Percentiles rank a stretch among this genome's conserved stretches.
These are phyloP conservation scores for Aquilaria agallochum DNA, from an alignment of 441 rosid genomes.

Conservation along the genomic window DNA sequence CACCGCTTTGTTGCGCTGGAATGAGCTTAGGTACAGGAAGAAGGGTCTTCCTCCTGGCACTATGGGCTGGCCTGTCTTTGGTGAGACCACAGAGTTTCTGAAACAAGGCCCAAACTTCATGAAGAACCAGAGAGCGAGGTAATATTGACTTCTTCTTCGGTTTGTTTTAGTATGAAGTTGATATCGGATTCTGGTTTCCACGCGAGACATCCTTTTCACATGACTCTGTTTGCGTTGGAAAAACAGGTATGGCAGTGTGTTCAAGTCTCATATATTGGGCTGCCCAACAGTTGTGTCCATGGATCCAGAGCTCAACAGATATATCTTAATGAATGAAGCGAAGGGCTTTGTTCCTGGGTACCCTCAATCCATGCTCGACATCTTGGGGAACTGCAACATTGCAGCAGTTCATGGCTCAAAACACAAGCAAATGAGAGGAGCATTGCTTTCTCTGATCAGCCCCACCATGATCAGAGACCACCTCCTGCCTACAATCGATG, in stretches of 20 bases:
- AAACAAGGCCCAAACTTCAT: conserved; percentile 94
- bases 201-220: background rate
- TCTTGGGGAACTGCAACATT: conserved; percentile 82
- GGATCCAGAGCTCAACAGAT: conserved; percentile 87
- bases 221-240: too few relatives aligned
- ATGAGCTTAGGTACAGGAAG: conserved; percentile 67
- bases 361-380: conserved; percentile 90
- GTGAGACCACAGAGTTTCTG: conserved; percentile 91
- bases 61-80: conserved; percentile 97
- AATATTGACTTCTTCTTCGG: background rate
- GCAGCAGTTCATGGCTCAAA: conserved; percentile 88
- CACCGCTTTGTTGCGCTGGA: conserved; percentile 74
- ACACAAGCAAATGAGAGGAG: conserved; percentile 82
- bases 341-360: conserved; percentile 94
- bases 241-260: conserved; percentile 68
- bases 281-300: conserved; percentile 87
- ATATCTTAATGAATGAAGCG: conserved; percentile 74
- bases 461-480: conserved; percentile 70
- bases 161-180: background rate
- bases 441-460: conserved; percentile 59
- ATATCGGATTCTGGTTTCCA: background rate
- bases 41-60: conserved; percentile 93
- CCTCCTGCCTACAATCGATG: conserved; percentile 71
- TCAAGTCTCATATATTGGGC: conserved; percentile 87
- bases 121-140: conserved; percentile 79